phyloP scores from a whole-genome alignment of 2,329 filamentous ascomycete genomes.

The Beauveria bassiana region DNA sequence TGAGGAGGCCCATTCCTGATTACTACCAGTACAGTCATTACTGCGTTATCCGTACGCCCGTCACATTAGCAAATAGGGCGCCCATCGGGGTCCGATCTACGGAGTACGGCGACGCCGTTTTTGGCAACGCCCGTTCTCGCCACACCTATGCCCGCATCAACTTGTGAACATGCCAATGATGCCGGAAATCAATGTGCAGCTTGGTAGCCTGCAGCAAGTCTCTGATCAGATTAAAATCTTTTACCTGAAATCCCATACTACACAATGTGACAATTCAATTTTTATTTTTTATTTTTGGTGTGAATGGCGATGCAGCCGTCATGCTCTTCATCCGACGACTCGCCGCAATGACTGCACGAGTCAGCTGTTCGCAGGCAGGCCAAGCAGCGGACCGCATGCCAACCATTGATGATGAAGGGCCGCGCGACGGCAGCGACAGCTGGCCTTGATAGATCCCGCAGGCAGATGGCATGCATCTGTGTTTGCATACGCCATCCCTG shows the following conservation, averaged over 20 bases:
- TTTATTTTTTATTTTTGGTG: background rate
- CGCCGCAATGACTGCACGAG: background rate
- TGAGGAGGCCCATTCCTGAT: too few species aligned
- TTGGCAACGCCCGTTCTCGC: background rate
- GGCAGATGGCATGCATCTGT: background rate
- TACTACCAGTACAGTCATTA: too few species aligned
- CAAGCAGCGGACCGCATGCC: background rate
- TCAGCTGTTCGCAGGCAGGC: slow-evolving; percentile 7
- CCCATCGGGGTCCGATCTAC: slow-evolving; percentile 5
- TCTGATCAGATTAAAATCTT: background rate
- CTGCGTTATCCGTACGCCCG: background rate
- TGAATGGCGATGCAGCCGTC: background rate
- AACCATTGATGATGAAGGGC: background rate
- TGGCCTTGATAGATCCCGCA: too few species aligned
- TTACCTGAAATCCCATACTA: background rate
- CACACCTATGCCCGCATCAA: background rate
- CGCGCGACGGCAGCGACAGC: background rate
- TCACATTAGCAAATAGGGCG: background rate
- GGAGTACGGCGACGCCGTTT: slow-evolving; percentile 11
- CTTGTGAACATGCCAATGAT: background rate
- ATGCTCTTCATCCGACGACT: background rate
- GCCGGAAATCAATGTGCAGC: background rate
- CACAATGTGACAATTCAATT: background rate
- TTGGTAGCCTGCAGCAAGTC: background rate
- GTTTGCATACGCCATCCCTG: too few species aligned